Conservation (phyloP, 495 filamentous ascomycete genomes). For the Ramalina intermedia region DNA sequence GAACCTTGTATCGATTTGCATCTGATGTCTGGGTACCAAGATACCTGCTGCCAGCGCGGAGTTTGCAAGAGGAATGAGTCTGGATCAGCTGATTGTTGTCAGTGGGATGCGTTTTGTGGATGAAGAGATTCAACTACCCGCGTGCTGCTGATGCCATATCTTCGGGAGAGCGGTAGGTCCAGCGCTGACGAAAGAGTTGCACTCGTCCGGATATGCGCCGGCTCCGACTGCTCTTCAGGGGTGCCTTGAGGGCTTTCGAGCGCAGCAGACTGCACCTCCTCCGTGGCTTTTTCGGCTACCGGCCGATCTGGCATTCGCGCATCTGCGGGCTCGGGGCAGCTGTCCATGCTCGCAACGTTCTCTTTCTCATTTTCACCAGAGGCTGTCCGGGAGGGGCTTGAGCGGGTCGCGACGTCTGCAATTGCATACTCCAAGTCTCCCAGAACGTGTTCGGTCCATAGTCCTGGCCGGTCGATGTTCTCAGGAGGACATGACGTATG, state of each 20-base stretch:
- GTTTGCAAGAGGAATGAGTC: constrained; percentile 58
- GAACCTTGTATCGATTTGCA: constrained; percentile 79
- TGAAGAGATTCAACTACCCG: background rate
- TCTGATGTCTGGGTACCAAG: constrained; percentile 84
- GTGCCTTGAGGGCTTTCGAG: constrained; percentile 4
- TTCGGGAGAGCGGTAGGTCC: constrained; percentile 5
- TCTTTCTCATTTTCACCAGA: background rate
- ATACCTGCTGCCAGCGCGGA: constrained; percentile 81
- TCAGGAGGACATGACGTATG: constrained; percentile 48
- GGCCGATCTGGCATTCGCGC: background rate
- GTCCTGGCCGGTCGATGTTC: constrained; percentile 23
- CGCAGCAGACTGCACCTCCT: background rate
- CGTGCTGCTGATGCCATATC: constrained; percentile 9
- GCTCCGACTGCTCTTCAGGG: constrained; percentile 5
- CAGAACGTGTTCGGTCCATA: constrained; percentile 25
- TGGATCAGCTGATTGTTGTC: constrained; percentile 17
- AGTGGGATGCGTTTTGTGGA: background rate
- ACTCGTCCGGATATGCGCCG: background rate
- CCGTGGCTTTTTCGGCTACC: background rate
- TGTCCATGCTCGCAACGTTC: background rate
- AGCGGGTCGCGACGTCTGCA: constrained; percentile 5
- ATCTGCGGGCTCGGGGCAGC: background rate
- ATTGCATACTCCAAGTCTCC: constrained; percentile 2
- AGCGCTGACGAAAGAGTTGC: constrained; percentile 9
- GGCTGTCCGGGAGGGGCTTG: background rate